These are phyloP conservation scores for Candida tetrigidarum DNA, from an alignment of 1,139 yeast genomes.

Conservation along the genomic window DNA sequence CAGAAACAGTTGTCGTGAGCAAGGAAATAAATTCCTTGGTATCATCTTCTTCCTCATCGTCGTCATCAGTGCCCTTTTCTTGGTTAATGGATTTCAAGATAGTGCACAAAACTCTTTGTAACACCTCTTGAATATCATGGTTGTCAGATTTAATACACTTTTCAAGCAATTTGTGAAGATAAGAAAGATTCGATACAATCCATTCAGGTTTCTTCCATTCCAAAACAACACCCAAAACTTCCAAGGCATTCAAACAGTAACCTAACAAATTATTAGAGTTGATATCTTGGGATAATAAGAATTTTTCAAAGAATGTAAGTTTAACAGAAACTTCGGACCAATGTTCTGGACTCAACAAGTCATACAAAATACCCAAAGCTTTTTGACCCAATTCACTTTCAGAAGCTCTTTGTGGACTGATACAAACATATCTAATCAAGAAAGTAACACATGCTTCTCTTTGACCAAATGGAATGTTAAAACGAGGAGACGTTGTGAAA, in stretches of 20 bases:
- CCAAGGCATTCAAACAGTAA: constrained; percentile 87
- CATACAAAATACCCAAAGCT: constrained; percentile 75
- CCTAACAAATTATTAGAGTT: constrained; percentile 64
- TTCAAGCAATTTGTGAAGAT: constrained; percentile 74
- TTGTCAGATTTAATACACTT: constrained; percentile 84
- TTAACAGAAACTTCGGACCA: constrained; percentile 93
- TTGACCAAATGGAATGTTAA: constrained; percentile 74
- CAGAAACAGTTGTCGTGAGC: constrained; percentile 72
- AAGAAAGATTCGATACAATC: constrained; percentile 71
- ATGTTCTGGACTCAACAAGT: constrained; percentile 67
- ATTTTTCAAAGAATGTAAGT: constrained; percentile 83
- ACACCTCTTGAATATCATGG: constrained; percentile 79
- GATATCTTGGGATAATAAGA: constrained; percentile 78
- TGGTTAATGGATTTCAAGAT: constrained; percentile 66
- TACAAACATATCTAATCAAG: constrained; percentile 85
- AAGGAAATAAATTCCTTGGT: constrained; percentile 64
- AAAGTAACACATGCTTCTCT: constrained; percentile 94
- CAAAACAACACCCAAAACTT: constrained; percentile 84
- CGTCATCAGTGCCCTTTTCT: constrained; percentile 43
- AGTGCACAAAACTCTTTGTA: constrained; percentile 72
- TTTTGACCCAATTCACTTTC: constrained; percentile 84
- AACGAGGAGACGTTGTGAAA: constrained; percentile 48
- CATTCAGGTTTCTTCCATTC: constrained; percentile 77
- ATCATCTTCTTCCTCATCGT: constrained; percentile 58
- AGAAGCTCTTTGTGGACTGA: constrained; percentile 82